Evolutionary conservation across 108 stramenopile genomes (phyloP).

Genomic region (Conticribra weissflogii): DNA sequence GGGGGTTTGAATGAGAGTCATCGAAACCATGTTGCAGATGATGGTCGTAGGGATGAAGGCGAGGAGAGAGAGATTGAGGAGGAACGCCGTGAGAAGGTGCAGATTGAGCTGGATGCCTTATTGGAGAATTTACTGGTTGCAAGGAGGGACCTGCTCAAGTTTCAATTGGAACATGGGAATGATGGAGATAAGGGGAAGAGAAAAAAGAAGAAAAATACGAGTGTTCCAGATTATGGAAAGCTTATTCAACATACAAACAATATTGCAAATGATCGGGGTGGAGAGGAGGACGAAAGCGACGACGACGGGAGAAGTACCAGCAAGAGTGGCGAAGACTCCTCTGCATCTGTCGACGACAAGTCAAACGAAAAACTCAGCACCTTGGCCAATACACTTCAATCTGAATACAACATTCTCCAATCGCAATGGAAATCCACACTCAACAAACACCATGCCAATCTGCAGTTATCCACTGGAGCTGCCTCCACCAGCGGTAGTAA

Average conservation of each 20-base stretch:
- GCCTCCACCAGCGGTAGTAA: neutral
- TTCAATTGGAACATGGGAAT: conserved; percentile 40
- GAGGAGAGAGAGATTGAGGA: conserved; percentile 22
- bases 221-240: conserved; percentile 58
- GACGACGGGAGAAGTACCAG: conserved; percentile 1
- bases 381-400: conserved; percentile 35
- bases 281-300: neutral
- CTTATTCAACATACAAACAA: conserved; percentile 50
- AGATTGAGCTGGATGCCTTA: conserved; percentile 57
- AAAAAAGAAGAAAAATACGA: no score
- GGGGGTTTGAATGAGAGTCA: conserved; percentile 10
- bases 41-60: neutral
- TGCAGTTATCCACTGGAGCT: conserved; percentile 65
- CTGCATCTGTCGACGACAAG: neutral
- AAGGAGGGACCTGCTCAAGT: conserved; percentile 23
- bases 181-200: no score
- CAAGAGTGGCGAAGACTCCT: neutral
- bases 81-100: conserved; percentile 46
- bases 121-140: conserved; percentile 64
- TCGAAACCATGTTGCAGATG: conserved; percentile 5
- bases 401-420: conserved; percentile 59
- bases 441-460: conserved; percentile 68
- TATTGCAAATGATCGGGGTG: neutral
- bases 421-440: conserved; percentile 69
- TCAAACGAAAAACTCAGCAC: neutral